These are phyloP conservation scores for Fusarium globosum DNA, from an alignment of 2,329 filamentous ascomycete genomes.

Conservation along the genomic window DNA sequence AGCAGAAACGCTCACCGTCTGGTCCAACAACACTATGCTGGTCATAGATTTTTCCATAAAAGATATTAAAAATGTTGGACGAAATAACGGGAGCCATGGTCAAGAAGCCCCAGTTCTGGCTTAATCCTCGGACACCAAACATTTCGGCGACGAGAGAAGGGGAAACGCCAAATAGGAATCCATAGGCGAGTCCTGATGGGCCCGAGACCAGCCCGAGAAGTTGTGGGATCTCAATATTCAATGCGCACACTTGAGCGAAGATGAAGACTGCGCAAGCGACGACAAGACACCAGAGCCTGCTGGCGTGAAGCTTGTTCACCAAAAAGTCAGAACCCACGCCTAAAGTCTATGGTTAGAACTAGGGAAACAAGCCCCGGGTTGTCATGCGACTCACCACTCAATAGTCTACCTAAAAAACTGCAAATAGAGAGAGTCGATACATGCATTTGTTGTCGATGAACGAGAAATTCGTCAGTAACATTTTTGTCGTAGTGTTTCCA, in stretches of 20 bases:
- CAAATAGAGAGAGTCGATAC: conserved; percentile 93
- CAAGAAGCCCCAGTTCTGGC: conserved; percentile 97
- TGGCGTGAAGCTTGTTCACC: conserved; percentile 81
- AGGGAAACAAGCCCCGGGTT: neutral
- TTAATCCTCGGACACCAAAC: conserved; percentile 89
- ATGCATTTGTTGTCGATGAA: conserved; percentile 86
- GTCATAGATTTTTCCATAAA: conserved; percentile 89
- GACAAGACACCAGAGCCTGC: conserved; percentile 91
- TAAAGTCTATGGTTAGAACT: conserved; percentile 46
- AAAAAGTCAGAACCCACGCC: conserved; percentile 92
- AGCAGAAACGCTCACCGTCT: conserved; percentile 78
- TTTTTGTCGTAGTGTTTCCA: conserved; percentile 87
- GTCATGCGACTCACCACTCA: conserved; percentile 68
- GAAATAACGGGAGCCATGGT: conserved; percentile 88
- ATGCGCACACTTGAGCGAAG: conserved; percentile 79
- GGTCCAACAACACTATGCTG: conserved; percentile 76
- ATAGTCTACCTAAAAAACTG: conserved; percentile 84
- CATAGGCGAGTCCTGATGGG: conserved; percentile 89
- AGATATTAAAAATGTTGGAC: conserved; percentile 91
- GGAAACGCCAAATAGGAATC: conserved; percentile 93
- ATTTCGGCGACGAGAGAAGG: conserved; percentile 89
- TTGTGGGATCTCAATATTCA: conserved; percentile 80
- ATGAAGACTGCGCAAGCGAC: conserved; percentile 82
- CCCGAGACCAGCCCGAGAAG: conserved; percentile 81
- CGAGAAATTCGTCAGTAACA: conserved; percentile 78